Evolutionary conservation across 2,329 filamentous ascomycete species (phyloP), one percentile per base, ranked within the genome.

Genomic region (Aschersonia sp.): DNA sequence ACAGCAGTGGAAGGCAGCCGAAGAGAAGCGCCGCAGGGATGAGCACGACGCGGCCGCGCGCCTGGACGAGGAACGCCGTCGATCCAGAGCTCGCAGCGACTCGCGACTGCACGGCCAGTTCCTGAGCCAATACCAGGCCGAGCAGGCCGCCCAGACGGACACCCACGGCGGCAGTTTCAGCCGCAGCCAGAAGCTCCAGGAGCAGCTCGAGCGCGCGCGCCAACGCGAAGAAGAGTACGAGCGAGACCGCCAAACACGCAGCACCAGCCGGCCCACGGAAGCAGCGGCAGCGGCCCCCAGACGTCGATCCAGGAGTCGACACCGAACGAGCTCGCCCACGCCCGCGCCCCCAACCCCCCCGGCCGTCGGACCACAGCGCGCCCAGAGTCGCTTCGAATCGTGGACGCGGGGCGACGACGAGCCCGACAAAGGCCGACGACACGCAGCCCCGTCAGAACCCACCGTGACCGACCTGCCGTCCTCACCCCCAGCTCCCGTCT

Each of bases 121-220:
- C 56, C 74, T 94, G 46, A 91, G 85, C 59, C 85, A 95, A 60
- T 94, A 95, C 61, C 84, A 87, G 61, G 80, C 82, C 28, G 82
- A 87, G 54, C 80, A 59, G 63, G 71, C 51, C 57, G 56, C 61
- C 65, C 50, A 42, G 40, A 20, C 40, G 10, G 43, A 30, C 49
- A 55, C 62, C 20, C 69, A 71, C 47, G 74, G 91, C 61, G n/a
- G n/a, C n/a, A n/a, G n/a, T n/a, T n/a, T n/a, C n/a, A 78, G 72
- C 52, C 76, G 73, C 53, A 77, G 77, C 56, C 77, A 77, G 56
- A 83, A 96, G 60, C 73, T 97, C 4, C 91, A 97, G 65, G 73
- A 77, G 66, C 70, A 86, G 72, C 61, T 80, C 28, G 73, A 84
- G 68, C 54, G 75, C 59, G 71, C 80, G 53, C 70, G 82, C 56